Evolutionary conservation across 139 green algal genomes (phyloP).

Genomic region (Picochlorum sp.): DNA sequence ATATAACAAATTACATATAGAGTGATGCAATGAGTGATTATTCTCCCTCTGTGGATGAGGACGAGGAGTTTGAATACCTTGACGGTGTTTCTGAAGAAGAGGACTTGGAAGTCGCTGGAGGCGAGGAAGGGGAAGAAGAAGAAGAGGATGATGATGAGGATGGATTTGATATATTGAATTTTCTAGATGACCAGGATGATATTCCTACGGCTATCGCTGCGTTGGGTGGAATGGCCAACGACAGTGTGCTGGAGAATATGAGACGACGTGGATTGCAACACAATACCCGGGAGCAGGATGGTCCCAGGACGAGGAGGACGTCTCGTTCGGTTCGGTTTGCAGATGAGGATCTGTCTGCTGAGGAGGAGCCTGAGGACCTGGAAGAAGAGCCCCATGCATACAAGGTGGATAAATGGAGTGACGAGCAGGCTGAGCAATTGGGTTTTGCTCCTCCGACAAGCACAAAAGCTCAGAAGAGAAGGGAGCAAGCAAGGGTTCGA

Average conservation of each 20-base stretch:
- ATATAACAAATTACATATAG: too few relatives aligned
- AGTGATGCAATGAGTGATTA: not conserved
- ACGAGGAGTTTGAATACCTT: not conserved
- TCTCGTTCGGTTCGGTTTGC: not conserved
- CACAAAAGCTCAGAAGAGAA: constrained; percentile 12
- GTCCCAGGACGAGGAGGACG: not conserved
- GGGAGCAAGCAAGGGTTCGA: not conserved
- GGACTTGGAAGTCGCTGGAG: not conserved
- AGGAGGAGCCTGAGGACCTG: not conserved
- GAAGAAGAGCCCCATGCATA: not conserved
- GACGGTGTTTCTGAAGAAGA: too few relatives aligned
- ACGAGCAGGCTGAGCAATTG: constrained; percentile 44
- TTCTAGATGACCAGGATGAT: not conserved
- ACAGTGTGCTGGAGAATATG: too few relatives aligned
- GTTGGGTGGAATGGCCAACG: not conserved
- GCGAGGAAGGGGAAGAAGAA: not conserved
- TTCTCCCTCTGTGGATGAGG: not conserved
- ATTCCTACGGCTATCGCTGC: not conserved
- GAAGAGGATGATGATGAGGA: not conserved
- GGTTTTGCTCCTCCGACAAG: constrained; percentile 25
- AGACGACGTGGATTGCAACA: too few relatives aligned
- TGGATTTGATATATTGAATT: not conserved
- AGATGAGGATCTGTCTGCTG: not conserved
- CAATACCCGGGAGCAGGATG: too few relatives aligned
- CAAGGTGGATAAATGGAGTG: constrained; percentile 17